These are phyloP conservation scores for Grifola frondosa DNA, from an alignment of 1,284 basidiomycete species.

Conservation along the genomic window DNA sequence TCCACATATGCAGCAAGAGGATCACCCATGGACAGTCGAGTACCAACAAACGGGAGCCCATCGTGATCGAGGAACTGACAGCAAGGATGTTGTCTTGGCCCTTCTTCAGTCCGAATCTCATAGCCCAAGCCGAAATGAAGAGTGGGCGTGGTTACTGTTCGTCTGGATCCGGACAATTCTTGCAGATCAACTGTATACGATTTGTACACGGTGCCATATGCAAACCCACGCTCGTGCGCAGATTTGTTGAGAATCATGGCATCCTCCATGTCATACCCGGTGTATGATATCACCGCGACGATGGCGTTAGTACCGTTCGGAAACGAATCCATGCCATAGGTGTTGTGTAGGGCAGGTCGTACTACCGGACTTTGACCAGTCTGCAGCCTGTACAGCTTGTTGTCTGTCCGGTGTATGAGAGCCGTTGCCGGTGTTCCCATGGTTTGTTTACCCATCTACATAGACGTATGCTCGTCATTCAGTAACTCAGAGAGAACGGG, in stretches of 20 bases:
- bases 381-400: conserved; percentile 97
- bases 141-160: conserved; percentile 51
- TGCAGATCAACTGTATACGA: conserved; percentile 90
- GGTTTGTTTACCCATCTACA: conserved; percentile 98
- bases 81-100: conserved; percentile 56
- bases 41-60: conserved; percentile 83
- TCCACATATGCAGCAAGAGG: conserved; percentile 87
- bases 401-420: conserved; percentile 90
- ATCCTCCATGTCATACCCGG: conserved; percentile 99
- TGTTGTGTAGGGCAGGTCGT: conserved; percentile 88
- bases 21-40: conserved; percentile 72
- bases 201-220: conserved; percentile 97
- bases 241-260: conserved; percentile 99
- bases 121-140: conserved; percentile 87
- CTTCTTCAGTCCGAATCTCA: conserved; percentile 64
- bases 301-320: conserved; percentile 98
- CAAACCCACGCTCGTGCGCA: conserved; percentile 97
- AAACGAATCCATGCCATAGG: conserved; percentile 99
- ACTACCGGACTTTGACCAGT: conserved; percentile 95
- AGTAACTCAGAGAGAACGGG: neutral
- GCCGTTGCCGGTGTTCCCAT: conserved; percentile 99
- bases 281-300: conserved; percentile 99
- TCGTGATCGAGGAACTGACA: conserved; percentile 75
- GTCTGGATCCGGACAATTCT: conserved; percentile 69
- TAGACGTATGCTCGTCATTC: conserved; percentile 4